phyloP scores from a whole-genome alignment of 208 protist genomes.

The Porcisia deanei region DNA sequence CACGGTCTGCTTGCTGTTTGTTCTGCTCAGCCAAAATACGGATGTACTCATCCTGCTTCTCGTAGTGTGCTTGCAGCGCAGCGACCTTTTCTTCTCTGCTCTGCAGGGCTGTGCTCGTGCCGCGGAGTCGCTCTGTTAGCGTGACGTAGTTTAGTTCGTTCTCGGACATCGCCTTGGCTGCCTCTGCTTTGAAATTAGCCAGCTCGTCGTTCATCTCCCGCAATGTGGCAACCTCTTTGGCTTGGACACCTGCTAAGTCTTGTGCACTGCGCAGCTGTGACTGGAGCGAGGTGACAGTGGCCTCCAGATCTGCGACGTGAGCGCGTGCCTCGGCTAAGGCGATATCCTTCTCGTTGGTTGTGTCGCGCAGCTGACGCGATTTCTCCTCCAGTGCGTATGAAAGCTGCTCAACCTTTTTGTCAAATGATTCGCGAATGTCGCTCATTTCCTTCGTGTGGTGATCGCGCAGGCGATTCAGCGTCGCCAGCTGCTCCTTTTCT shows the following conservation, averaged over 20 bases:
- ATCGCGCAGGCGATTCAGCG: constrained; percentile 32
- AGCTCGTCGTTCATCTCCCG: constrained; percentile 63
- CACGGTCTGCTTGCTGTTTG: constrained; percentile 50
- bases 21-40: constrained; percentile 74
- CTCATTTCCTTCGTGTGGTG: constrained; percentile 25
- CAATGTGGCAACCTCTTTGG: constrained; percentile 53
- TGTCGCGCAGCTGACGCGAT: constrained; percentile 27
- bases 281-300: constrained; percentile 30
- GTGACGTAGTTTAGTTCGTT: constrained; percentile 82
- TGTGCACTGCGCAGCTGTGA: constrained; percentile 44
- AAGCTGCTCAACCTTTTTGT: constrained; percentile 26
- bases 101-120: constrained; percentile 39
- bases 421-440: constrained; percentile 30
- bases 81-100: constrained; percentile 67
- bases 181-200: constrained; percentile 57
- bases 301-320: constrained; percentile 29
- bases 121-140: constrained; percentile 69
- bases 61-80: constrained; percentile 62
- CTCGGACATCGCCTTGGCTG: constrained; percentile 62
- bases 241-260: constrained; percentile 41
- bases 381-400: constrained; percentile 19
- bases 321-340: constrained; percentile 13
- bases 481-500: constrained; percentile 31
- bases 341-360: constrained; percentile 16
- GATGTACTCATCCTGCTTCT: constrained; percentile 82